Conservation (phyloP, 2,329 filamentous ascomycete genomes). For the Colletotrichum echinochloae region DNA sequence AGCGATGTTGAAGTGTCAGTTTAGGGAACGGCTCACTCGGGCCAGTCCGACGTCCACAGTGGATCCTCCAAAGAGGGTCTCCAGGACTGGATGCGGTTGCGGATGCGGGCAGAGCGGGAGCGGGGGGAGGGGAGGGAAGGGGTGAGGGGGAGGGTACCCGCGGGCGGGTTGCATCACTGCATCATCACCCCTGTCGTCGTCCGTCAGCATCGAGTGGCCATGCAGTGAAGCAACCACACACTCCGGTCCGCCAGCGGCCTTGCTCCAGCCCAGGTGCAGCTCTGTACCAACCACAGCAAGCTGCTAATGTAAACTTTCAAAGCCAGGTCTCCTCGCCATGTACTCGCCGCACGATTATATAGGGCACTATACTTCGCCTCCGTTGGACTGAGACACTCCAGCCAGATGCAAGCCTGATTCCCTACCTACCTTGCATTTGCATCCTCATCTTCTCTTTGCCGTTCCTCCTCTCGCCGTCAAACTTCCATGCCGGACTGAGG, state of each 20-base stretch:
- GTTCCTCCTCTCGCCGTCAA: neutral
- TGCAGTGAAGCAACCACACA: neutral
- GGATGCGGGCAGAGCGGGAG: conserved; percentile 13
- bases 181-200: conserved; percentile 24
- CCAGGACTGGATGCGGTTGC: conserved; percentile 9
- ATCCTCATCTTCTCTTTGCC: neutral
- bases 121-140: conserved; percentile 11
- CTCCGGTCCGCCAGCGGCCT: neutral
- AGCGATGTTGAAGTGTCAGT: conserved; percentile 8
- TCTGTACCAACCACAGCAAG: neutral
- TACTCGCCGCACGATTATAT: neutral
- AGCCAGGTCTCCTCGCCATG: neutral
- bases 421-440: neutral
- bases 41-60: conserved; percentile 30
- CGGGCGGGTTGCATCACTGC: conserved; percentile 20
- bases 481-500: neutral
- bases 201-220: conserved; percentile 8
- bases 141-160: neutral
- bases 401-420: conserved; percentile 8
- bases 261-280: neutral
- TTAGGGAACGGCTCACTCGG: conserved; percentile 5
- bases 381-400: neutral
- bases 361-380: neutral
- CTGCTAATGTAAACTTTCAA: neutral
- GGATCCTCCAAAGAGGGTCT: conserved; percentile 22